A percentile compares a stretch with the other conserved stretches of the same genome.
Evolutionary conservation across 2,329 filamentous ascomycete species (phyloP).

Genomic region (Aquanectria penicillioides): DNA sequence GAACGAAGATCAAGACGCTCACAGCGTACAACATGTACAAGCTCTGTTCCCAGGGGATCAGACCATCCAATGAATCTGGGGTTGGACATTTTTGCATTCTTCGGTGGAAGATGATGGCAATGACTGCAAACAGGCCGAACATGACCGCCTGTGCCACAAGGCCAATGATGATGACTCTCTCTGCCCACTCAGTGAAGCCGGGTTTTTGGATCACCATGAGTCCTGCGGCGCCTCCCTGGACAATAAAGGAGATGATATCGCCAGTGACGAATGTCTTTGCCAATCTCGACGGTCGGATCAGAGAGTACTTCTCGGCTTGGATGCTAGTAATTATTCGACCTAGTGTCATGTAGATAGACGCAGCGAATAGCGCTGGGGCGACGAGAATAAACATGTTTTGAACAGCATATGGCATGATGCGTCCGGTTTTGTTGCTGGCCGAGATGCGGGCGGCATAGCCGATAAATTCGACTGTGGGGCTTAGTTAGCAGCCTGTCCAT

Average conservation of each 20-base stretch:
- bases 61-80: not conserved
- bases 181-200: not conserved
- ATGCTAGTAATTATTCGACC: constrained; percentile 2
- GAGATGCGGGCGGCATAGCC: not conserved
- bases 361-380: not conserved
- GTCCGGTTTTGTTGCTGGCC: not conserved
- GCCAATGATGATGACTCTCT: not conserved
- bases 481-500: not conserved
- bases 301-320: constrained; percentile 3
- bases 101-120: constrained; percentile 7
- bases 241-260: not conserved
- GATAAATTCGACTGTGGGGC: not conserved
- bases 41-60: constrained; percentile 2
- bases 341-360: constrained; percentile 3
- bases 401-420: constrained; percentile 1
- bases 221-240: not conserved
- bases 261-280: constrained; percentile 9
- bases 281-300: not conserved
- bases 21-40: constrained; percentile 10
- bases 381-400: constrained; percentile 12
- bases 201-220: constrained; percentile 9
- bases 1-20: constrained; percentile 3
- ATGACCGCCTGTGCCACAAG: not conserved
- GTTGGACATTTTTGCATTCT: not conserved
- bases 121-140: not conserved